phyloP scores from a whole-genome alignment of 306 rosid genomes.

The Casuarina equisetifolia region DNA sequence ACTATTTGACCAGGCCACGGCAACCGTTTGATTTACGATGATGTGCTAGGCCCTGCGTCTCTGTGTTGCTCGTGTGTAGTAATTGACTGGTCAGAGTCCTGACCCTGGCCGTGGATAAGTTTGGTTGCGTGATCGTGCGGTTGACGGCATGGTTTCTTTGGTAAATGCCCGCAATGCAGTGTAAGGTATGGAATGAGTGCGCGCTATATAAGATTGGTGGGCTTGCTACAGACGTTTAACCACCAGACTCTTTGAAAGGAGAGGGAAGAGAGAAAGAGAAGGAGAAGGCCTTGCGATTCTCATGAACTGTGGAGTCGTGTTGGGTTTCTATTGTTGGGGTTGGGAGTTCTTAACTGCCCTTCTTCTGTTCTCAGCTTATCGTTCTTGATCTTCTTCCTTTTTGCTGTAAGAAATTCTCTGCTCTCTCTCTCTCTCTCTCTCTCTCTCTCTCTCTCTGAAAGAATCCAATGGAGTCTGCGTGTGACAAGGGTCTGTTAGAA shows the following conservation, averaged over 20 bases:
- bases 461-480: constrained; percentile 34
- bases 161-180: not conserved
- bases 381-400: constrained; percentile 18
- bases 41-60: constrained; percentile 9
- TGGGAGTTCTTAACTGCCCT: constrained; percentile 99
- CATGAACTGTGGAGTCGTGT: constrained; percentile 99
- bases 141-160: not conserved
- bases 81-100: constrained; percentile 22
- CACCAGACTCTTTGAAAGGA: constrained; percentile 12
- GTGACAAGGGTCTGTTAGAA: constrained; percentile 54
- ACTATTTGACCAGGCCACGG: constrained; percentile 7
- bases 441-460: not conserved
- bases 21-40: not conserved
- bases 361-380: constrained; percentile 74
- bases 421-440: not conserved
- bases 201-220: constrained; percentile 30
- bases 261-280: constrained; percentile 6
- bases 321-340: constrained; percentile 99
- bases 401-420: not conserved
- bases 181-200: constrained; percentile 9
- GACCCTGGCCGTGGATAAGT: not conserved
- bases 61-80: not conserved
- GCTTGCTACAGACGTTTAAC: constrained; percentile 60
- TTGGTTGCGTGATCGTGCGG: constrained; percentile 14
- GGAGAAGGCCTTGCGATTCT: constrained; percentile 56